A percentile compares a stretch with the other conserved stretches of the same genome.
phyloP scores from a whole-genome alignment of 257 asterid genomes.

The Solanum gracilifrons region DNA sequence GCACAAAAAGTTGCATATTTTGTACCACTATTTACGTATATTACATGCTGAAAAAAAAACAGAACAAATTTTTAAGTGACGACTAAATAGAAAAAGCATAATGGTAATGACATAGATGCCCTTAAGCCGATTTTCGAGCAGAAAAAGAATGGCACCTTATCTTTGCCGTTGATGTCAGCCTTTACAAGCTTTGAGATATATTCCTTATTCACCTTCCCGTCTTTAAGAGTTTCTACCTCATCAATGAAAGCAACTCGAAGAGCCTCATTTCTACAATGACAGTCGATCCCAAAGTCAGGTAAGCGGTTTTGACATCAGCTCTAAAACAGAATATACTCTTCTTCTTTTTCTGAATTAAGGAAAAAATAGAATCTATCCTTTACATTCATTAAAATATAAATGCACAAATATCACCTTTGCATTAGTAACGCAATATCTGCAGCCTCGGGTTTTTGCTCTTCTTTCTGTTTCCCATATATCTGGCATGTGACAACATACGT shows the following conservation, averaged over 20 bases:
- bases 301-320: background rate
- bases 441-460: constrained; percentile 95
- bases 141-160: constrained; percentile 42
- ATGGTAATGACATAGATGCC: background rate
- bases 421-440: constrained; percentile 91
- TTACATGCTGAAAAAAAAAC: background rate
- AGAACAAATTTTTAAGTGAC: background rate
- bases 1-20: background rate
- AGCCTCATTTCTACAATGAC: constrained; percentile 75
- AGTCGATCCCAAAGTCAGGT: background rate
- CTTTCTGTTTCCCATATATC: constrained; percentile 97
- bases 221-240: constrained; percentile 83
- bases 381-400: background rate
- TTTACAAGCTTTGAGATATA: constrained; percentile 91
- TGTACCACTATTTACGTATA: background rate
- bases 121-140: background rate
- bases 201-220: constrained; percentile 71
- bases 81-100: background rate
- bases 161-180: constrained; percentile 93
- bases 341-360: background rate
- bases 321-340: background rate
- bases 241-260: constrained; percentile 96
- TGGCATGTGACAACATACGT: constrained; percentile 96
- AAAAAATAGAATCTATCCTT: background rate
- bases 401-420: constrained; percentile 58